These are phyloP conservation scores for Wickerhamomyces subpelliculosus DNA, from an alignment of 805 yeast genomes.

Conservation along the genomic window DNA sequence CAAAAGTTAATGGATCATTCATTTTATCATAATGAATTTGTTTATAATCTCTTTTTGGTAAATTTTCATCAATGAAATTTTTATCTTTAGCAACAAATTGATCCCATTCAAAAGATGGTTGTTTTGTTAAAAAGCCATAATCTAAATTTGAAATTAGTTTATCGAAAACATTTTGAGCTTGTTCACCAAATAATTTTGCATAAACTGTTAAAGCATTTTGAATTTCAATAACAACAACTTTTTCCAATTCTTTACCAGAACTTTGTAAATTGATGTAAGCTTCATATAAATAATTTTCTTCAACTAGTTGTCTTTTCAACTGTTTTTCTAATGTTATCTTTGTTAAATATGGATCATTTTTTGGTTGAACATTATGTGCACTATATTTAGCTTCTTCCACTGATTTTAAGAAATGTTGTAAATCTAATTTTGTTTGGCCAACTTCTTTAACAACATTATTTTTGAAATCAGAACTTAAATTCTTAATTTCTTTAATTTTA, in stretches of 20 bases:
- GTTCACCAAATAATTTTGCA: conserved; percentile 64
- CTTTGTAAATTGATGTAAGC: conserved; percentile 82
- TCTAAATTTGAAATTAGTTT: conserved; percentile 59
- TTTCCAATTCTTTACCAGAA: conserved; percentile 83
- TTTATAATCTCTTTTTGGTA: conserved; percentile 53
- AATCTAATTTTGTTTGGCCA: conserved; percentile 51
- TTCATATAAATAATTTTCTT: conserved; percentile 82
- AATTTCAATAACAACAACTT: conserved; percentile 78
- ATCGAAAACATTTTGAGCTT: conserved; percentile 65
- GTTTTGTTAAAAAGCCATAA: conserved; percentile 65
- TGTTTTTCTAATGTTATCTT: conserved; percentile 69
- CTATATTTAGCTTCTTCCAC: conserved; percentile 52
- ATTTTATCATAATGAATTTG: conserved; percentile 64
- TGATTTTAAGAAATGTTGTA: conserved; percentile 50
- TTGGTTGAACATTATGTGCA: conserved; percentile 38
- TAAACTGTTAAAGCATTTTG: conserved; percentile 75
- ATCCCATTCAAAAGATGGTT: conserved; percentile 84
- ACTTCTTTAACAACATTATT: conserved; percentile 67
- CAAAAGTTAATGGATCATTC: conserved; percentile 59
- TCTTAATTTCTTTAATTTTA: conserved; percentile 82
- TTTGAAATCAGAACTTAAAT: conserved; percentile 78
- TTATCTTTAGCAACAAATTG: conserved; percentile 67
- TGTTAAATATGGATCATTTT: conserved; percentile 76
- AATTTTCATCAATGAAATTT: conserved; percentile 57
- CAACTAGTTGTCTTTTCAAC: conserved; percentile 68